Base-by-base conservation (phyloP, 441 rosid genomes). In the Omphalea diandra region DNA sequence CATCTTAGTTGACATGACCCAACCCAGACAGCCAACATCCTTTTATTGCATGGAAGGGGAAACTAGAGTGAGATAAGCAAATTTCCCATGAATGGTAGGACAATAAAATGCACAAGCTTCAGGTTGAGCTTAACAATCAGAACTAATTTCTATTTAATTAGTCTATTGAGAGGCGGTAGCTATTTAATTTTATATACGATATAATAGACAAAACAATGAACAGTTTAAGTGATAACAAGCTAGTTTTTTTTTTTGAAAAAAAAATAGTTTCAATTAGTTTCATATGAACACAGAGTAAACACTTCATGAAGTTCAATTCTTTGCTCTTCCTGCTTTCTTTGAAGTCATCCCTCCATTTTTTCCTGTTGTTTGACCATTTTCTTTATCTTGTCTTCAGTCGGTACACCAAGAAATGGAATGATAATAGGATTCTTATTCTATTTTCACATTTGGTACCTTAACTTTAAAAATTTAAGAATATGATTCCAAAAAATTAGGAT, bases 1-100 rank as follows among this genome's bases (percentile, higher is more conserved):
- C 56, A 65, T 62, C 75, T 67, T 32, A 1, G 20, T 57, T 79
- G 80, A 70, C 68, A 61, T 18, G 65, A 76, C 78, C 61, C 70
- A 41, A 76, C 75, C 68, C 65, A 29, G 31, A 36, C 55, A 55
- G n/a, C 32, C 38, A 68, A 46, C 33, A 12, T 44, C 41, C 49
- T 58, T 20, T 56, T 15, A 58, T 56, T 44, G 33, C 65, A 31
- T 1, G n/a, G 22, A 41, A 24, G 40, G n/a, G n/a, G n/a, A n/a
- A n/a, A n/a, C n/a, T n/a, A n/a, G n/a, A n/a, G 5, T 24, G 35
- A 7, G 26, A 31, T 31, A 57, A 58, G 63, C 50, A 14, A n/a
- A 46, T 41, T 0, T 17, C 33, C 3, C 29, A 26, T 3, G 26
- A 17, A 63, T 36, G 62, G 18, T 49, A 22, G 6, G 9, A 60